These are phyloP conservation scores for Lactifluus hygrophoroides DNA, from an alignment of 768 basidiomycete species.

Conservation along the genomic window DNA sequence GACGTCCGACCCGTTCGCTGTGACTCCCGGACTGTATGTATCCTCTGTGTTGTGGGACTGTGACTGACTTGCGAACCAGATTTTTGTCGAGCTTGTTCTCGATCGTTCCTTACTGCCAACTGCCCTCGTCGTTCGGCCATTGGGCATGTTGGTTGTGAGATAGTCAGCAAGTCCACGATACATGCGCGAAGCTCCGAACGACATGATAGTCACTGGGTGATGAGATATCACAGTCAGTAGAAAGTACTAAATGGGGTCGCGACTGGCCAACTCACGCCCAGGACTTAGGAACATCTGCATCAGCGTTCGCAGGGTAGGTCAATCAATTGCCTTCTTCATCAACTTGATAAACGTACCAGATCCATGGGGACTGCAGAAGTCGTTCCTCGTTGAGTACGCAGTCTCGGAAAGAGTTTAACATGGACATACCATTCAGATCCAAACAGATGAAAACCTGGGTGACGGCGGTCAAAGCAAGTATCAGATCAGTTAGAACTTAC, in stretches of 20 bases:
- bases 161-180: not conserved
- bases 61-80: not conserved
- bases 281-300: not conserved
- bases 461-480: not conserved
- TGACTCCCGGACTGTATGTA: not conserved
- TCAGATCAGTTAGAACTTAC: not conserved
- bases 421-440: conserved; percentile 4
- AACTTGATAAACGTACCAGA: not conserved
- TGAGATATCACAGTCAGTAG: not conserved
- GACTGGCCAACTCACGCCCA: not conserved
- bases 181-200: not conserved
- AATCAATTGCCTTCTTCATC: not conserved
- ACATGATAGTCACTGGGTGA: not conserved
- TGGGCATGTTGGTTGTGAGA: not conserved
- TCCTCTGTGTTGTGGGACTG: not conserved
- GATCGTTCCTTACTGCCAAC: not conserved
- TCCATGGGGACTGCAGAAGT: not conserved
- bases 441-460: not conserved
- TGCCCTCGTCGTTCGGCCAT: not conserved
- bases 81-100: not conserved
- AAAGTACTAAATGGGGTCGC: too few relatives aligned
- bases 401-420: not conserved
- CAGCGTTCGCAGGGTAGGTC: too few relatives aligned
- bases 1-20: not conserved
- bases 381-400: not conserved